Base-by-base conservation (phyloP, 805 yeast genomes). In the Maudiozyma turicensis region DNA sequence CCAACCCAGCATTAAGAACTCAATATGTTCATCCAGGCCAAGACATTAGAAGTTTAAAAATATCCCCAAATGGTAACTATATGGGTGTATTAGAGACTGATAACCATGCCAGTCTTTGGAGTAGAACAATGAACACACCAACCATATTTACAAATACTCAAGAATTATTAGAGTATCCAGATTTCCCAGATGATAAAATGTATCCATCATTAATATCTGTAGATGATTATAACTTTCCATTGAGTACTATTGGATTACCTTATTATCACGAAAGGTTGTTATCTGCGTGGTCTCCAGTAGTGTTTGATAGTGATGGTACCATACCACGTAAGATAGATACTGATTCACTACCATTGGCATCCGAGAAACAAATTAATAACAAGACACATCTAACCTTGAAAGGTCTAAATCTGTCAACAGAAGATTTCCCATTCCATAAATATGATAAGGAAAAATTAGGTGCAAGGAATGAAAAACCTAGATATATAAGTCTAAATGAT, bases 191-290 rank as follows among this genome's bases (percentile, higher is more conserved):
- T 60, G 59, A 61, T 56, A 56, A 72, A 45, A 52, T 69, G 46
- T 43, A 57, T 14, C 42, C 50, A 50, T 58, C 50, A 49, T 56
- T 51, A 26, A 61, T 66, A 1, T 55, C 50, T 1, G 62, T 73
- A 5, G 81, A 83, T 52, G 72, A 73, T 39, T 65, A 67, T 7
- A 54, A 63, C 3, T 67, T 72, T 11, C 89, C 96, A 0, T 71
- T 91, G 49, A 82, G 81, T 44, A 61, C 79, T 1, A 72, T 93
- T 2, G 97, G 96, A 8, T 69, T 93, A 77, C 98, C 99, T 0
- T 87, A 82, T 58, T 93, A 88, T 64, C 80, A 80, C 48, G 86
- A 84, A 40, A 76, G 76, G 48, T 72, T 93, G 14, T 70, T 90
- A 8, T 88, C 96, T 0, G 82, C 86, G 11, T 91, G 90, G 88